A percentile compares a stretch with the other conserved stretches of the same genome.
Conservation (phyloP, 768 basidiomycete genomes). For the Phlegmacium glaucopus region DNA sequence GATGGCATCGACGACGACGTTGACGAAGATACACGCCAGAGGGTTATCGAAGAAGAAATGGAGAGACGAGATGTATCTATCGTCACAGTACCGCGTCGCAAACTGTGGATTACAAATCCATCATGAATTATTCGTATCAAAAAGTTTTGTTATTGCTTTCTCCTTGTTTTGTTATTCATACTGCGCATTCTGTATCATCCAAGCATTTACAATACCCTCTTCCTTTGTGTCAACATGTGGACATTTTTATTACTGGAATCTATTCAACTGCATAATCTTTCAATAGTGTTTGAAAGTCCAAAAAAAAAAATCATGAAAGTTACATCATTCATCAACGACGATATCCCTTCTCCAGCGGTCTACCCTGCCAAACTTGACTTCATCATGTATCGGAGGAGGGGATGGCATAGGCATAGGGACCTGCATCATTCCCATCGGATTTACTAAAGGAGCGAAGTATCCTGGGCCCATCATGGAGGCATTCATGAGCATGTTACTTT, state of each 20-base stretch:
- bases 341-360: slow-evolving; percentile 83
- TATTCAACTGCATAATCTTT: slow-evolving; percentile 4
- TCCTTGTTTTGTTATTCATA: slow-evolving; percentile 1
- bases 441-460: slow-evolving; percentile 57
- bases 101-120: slow-evolving; percentile 72
- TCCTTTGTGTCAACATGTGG: neutral
- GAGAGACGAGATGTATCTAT: slow-evolving; percentile 81
- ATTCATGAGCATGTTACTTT: slow-evolving; percentile 72
- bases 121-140: slow-evolving; percentile 26
- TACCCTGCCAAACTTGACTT: slow-evolving; percentile 64
- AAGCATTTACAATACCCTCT: neutral
- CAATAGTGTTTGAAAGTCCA: too few relatives aligned
- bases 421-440: slow-evolving; percentile 40
- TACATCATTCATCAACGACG: slow-evolving; percentile 47
- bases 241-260: neutral
- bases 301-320: too few relatives aligned
- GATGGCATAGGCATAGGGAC: slow-evolving; percentile 50
- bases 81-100: slow-evolving; percentile 71
- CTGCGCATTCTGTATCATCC: slow-evolving; percentile 5
- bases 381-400: slow-evolving; percentile 62
- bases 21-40: slow-evolving; percentile 71
- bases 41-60: slow-evolving; percentile 80
- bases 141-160: neutral
- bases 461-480: slow-evolving; percentile 65
- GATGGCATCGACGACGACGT: slow-evolving; percentile 68